Evolutionary conservation across 1,284 basidiomycete genomes (phyloP).

Genomic region (Xanthoconium separans): DNA sequence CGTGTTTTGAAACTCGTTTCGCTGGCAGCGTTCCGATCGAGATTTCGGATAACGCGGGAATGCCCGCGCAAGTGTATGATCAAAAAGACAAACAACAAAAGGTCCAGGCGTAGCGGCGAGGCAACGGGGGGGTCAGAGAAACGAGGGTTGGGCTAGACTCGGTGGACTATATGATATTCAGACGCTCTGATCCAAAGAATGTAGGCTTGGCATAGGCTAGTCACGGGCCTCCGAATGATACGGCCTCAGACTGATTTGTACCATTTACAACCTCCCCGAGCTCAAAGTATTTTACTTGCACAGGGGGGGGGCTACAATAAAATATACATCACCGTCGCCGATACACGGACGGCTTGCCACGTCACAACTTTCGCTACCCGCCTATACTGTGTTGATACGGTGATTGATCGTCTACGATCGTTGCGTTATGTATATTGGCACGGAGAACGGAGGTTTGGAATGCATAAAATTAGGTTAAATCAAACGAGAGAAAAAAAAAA

Average conservation of each 20-base stretch:
- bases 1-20: constrained; percentile 19
- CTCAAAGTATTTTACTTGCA: constrained; percentile 4
- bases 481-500: too few relatives aligned
- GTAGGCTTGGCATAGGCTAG: not conserved
- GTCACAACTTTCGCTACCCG: constrained; percentile 5
- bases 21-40: constrained; percentile 2
- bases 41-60: not conserved
- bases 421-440: not conserved
- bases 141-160: not conserved
- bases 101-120: not conserved
- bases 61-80: not conserved
- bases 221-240: not conserved
- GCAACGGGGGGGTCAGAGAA: not conserved
- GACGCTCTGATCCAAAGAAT: not conserved
- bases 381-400: constrained; percentile 18
- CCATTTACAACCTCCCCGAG: constrained; percentile 12
- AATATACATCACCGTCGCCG: constrained; percentile 5
- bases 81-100: not conserved
- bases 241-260: constrained; percentile 4
- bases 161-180: not conserved
- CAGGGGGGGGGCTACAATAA: not conserved
- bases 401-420: not conserved
- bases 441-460: constrained; percentile 3
- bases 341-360: constrained; percentile 13
- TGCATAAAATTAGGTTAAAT: not conserved